These are phyloP conservation scores for Cladosporium sp. DNA, from an alignment of 2,329 filamentous ascomycete genomes.

Conservation along the genomic window DNA sequence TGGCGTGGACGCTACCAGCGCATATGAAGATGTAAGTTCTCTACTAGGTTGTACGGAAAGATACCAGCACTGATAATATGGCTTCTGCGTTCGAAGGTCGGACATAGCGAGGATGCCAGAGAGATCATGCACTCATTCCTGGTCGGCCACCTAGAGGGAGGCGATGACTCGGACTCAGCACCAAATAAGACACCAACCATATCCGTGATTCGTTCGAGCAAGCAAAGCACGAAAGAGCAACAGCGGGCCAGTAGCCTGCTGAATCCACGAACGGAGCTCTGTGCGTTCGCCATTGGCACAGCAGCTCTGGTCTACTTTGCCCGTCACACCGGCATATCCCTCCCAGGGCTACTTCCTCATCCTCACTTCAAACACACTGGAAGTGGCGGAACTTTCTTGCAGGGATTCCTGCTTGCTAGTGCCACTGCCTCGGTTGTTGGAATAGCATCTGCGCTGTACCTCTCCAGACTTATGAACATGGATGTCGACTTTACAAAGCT, in stretches of 20 bases:
- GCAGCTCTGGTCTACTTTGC: conserved; percentile 13
- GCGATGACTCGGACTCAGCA: background rate
- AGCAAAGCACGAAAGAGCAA: background rate
- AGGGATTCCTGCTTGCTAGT: conserved; percentile 37
- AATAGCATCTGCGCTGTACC: conserved; percentile 11
- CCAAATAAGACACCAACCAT: background rate
- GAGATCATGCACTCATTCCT: conserved; percentile 38
- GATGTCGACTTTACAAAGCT: conserved; percentile 13
- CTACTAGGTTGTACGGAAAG: no score
- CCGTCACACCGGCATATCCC: conserved; percentile 7
- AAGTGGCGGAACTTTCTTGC: conserved; percentile 28
- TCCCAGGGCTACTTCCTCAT: background rate
- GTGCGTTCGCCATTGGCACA: conserved; percentile 11
- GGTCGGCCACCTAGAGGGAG: conserved; percentile 33
- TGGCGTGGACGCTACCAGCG: conserved; percentile 87
- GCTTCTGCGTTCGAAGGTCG: conserved; percentile 34
- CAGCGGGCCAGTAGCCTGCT: background rate
- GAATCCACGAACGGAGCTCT: conserved; percentile 10
- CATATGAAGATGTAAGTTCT: conserved; percentile 69
- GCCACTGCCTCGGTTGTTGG: conserved; percentile 14
- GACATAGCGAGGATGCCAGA: conserved; percentile 44
- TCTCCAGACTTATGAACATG: conserved; percentile 16
- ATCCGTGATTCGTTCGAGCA: background rate
- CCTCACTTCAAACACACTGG: background rate
- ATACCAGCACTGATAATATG: no score